A percentile compares a stretch with the other conserved stretches of the same genome.
phyloP scores from a whole-genome alignment of 352 stramenopile species.

The Pythium brassicae region DNA sequence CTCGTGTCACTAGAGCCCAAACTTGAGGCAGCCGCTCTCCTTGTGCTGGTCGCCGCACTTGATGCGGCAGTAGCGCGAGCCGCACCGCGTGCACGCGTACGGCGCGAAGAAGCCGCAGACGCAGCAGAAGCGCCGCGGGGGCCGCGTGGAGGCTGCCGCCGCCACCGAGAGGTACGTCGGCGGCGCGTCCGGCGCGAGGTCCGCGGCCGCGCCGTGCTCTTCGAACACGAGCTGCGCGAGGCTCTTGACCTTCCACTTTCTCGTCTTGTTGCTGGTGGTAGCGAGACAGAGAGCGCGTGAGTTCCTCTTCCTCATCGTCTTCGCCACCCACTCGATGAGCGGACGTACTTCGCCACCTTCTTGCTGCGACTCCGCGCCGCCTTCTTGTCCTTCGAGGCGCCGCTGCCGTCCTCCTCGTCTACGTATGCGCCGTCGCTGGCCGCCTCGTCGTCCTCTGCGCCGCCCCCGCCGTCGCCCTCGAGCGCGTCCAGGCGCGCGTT shows the following conservation, averaged over 20 bases:
- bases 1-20: slow-evolving; percentile 56
- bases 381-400: slow-evolving; percentile 34
- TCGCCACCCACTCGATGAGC: not conserved
- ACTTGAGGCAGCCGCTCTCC: slow-evolving; percentile 89
- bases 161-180: slow-evolving; percentile 78
- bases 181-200: not conserved
- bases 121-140: slow-evolving; percentile 77
- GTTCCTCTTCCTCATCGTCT: not conserved
- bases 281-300: not conserved
- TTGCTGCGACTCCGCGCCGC: slow-evolving; percentile 20
- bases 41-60: slow-evolving; percentile 86
- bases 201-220: slow-evolving; percentile 34
- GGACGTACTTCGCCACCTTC: slow-evolving; percentile 2
- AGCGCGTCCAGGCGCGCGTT: slow-evolving; percentile 85
- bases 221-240: slow-evolving; percentile 86
- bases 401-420: slow-evolving; percentile 44
- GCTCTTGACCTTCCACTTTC: slow-evolving; percentile 85
- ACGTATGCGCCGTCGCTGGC: slow-evolving; percentile 61
- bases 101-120: slow-evolving; percentile 80
- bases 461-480: slow-evolving; percentile 80
- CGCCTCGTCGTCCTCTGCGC: slow-evolving; percentile 48
- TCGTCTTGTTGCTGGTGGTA: slow-evolving; percentile 15
- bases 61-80: slow-evolving; percentile 77
- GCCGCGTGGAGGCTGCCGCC: slow-evolving; percentile 46
- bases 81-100: slow-evolving; percentile 78